Conservation (phyloP, 495 filamentous ascomycete species). For the Daldinia concentrica region DNA sequence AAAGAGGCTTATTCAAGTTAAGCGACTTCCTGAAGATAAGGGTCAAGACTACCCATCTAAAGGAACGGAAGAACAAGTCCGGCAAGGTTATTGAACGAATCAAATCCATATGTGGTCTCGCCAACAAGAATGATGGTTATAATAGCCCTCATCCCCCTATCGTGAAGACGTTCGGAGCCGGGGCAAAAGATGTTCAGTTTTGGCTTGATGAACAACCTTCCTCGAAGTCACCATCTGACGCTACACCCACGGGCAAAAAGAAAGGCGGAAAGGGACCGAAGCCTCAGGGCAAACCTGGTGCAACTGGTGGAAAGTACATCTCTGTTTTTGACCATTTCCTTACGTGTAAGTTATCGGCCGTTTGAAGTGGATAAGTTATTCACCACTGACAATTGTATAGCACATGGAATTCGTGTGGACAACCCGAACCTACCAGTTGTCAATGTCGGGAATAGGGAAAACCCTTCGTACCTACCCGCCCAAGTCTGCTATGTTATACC, state of each 20-base stretch:
- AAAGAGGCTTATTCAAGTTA: background rate
- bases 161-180: constrained; percentile 52
- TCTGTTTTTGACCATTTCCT: constrained; percentile 63
- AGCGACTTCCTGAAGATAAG: constrained; percentile 50
- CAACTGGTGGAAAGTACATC: constrained; percentile 54
- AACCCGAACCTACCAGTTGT: constrained; percentile 61
- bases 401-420: constrained; percentile 7
- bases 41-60: constrained; percentile 56
- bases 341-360: background rate
- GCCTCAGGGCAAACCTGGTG: constrained; percentile 39
- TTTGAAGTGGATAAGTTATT: background rate
- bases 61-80: constrained; percentile 49
- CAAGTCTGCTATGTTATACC: constrained; percentile 68
- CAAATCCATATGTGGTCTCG: constrained; percentile 56
- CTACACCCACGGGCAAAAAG: constrained; percentile 7
- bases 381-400: background rate
- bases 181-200: constrained; percentile 62
- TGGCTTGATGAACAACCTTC: constrained; percentile 46
- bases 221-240: background rate
- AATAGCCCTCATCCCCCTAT: constrained; percentile 50
- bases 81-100: constrained; percentile 47
- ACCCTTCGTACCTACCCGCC: constrained; percentile 68
- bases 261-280: constrained; percentile 10
- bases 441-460: constrained; percentile 66
- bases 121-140: constrained; percentile 48